A percentile compares a stretch with the other conserved stretches of the same genome.
Conservation (phyloP, 73 alveolate species). For the Symbiodinium pilosum region DNA sequence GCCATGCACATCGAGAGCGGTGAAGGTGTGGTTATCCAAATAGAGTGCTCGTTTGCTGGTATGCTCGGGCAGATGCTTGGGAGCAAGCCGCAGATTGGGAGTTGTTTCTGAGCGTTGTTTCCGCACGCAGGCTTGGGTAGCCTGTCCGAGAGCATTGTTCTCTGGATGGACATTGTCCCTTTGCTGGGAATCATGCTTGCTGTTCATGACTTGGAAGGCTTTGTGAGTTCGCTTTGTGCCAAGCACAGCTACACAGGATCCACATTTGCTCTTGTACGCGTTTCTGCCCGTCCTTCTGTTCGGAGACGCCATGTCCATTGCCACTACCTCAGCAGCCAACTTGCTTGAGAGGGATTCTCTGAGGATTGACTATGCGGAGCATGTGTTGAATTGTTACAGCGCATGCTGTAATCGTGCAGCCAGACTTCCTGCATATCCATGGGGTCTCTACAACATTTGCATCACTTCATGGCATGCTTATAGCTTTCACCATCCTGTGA, state of each 20-base stretch:
- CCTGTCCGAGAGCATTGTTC: slow-evolving; percentile 47
- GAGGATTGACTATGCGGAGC: too few species aligned
- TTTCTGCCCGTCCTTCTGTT: slow-evolving; percentile 78
- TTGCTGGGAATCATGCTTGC: not conserved
- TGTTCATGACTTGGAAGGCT: not conserved
- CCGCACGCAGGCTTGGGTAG: slow-evolving; percentile 36
- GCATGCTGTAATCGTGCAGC: too few species aligned
- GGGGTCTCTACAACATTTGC: too few species aligned
- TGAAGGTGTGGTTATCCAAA: not conserved
- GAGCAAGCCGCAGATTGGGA: too few species aligned
- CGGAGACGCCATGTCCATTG: slow-evolving; percentile 92
- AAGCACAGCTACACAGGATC: slow-evolving; percentile 2
- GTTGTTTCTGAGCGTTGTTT: too few species aligned
- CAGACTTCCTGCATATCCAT: too few species aligned
- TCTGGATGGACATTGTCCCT: slow-evolving; percentile 62
- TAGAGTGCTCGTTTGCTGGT: too few species aligned
- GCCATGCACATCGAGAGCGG: slow-evolving; percentile 9
- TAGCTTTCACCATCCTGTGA: not conserved
- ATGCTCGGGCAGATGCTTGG: too few species aligned
- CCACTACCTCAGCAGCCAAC: not conserved
- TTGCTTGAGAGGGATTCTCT: too few species aligned
- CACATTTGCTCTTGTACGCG: slow-evolving; percentile 52
- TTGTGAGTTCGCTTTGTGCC: not conserved
- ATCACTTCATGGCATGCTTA: too few species aligned
- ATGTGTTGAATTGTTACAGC: too few species aligned